Evolutionary conservation across 306 rosid species (phyloP), one percentile per base, ranked within the genome.

Genomic region (Styphnolobium japonicum): DNA sequence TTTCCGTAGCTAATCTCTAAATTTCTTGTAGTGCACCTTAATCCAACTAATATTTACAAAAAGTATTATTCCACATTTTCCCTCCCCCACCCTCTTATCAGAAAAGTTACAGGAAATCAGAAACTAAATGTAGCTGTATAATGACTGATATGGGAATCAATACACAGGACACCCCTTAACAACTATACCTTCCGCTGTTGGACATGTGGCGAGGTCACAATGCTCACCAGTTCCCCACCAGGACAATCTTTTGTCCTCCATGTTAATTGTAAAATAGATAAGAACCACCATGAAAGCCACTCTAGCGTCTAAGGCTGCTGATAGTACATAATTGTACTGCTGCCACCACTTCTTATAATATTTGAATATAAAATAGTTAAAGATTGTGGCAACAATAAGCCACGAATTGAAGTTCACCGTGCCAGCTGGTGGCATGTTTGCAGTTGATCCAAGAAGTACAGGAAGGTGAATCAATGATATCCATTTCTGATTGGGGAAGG

Each of bases 261-360:
- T 61, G n/a, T 75, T 79, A 21, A 92, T 11, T 29, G 82, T 3
- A 66, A 90, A 87, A 67, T 84, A 85, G 11, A 90, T 63, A 74
- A 90, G 71, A 73, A 87, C 85, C n/a, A 83, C 83, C 87, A 87
- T 86, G 84, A 88, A 87, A 71, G 95, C 95, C 83, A 89, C 78
- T 31, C 97, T 95, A 34, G 92, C 95, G 45, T 92, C 97, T 63
- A 92, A 36, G 64, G 92, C 92, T 11, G 90, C 95, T 7, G 97
- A 91, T 5, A 92, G 90, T 45, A 92, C 72, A 70, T 92, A 87
- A 49, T 90, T 90, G 83, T 88, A 92, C 52, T 89, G 80, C 75
- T 88, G 85, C 95, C 93, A 92, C 93, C 97, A 92, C 16, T 81
- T 79, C 87, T 87, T 87, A 69, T 75, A 72, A 84, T 86, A 83